Percentiles rank a stretch among this genome's conserved stretches.
These are phyloP conservation scores for Saccharomyces hybrid DNA, from an alignment of 1,139 yeast species.

Conservation along the genomic window DNA sequence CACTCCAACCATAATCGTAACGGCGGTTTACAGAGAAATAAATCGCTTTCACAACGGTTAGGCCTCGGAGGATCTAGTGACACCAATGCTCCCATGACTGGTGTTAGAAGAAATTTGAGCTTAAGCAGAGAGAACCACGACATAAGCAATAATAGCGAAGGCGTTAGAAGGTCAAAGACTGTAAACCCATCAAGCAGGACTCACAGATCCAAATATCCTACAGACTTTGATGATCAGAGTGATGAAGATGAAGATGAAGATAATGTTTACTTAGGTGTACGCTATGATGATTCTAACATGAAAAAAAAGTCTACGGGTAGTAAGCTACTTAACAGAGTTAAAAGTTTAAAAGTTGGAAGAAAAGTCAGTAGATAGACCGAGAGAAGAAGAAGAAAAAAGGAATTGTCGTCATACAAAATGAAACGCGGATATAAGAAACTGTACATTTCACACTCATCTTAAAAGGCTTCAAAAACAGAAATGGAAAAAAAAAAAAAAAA, in stretches of 20 bases:
- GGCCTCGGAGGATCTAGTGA: slow-evolving; percentile 30
- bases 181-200: background rate
- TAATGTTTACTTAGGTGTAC: slow-evolving; percentile 28
- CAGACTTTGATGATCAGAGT: slow-evolving; percentile 15
- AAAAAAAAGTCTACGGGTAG: slow-evolving; percentile 35
- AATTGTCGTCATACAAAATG: too few species aligned
- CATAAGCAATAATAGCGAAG: background rate
- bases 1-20: slow-evolving; percentile 21
- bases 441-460: too few species aligned
- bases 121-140: slow-evolving; percentile 4
- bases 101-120: slow-evolving; percentile 5
- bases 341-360: slow-evolving; percentile 71
- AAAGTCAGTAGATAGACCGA: slow-evolving; percentile 7
- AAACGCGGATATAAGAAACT: too few species aligned
- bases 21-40: slow-evolving; percentile 54
- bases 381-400: too few species aligned
- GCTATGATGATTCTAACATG: slow-evolving; percentile 17
- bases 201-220: slow-evolving; percentile 1
- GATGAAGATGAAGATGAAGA: slow-evolving; percentile 32
- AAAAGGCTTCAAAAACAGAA: background rate
- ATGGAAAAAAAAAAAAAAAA: background rate
- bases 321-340: slow-evolving; percentile 72
- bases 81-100: slow-evolving; percentile 7
- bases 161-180: slow-evolving; percentile 2
- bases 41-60: slow-evolving; percentile 64